Evolutionary conservation across 31 red algal genomes (phyloP).

Genomic region (Odonthalia washingtoniensis): DNA sequence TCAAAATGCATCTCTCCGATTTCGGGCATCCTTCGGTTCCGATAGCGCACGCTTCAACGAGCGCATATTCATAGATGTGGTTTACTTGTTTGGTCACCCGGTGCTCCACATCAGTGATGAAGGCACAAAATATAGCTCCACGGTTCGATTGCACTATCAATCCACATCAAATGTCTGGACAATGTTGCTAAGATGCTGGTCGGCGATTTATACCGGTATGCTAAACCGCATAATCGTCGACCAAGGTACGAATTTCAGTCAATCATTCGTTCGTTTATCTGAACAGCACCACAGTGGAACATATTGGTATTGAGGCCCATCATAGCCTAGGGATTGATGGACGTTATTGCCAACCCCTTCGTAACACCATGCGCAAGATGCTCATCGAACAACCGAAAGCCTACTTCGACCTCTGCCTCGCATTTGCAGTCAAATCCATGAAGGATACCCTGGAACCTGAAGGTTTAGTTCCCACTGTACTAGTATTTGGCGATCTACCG

Average conservation of each 20-base stretch:
- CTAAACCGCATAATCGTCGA: conserved; percentile 1
- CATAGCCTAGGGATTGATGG: not conserved
- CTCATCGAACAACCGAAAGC: not conserved
- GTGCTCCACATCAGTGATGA: too few species aligned
- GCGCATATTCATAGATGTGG: too few species aligned
- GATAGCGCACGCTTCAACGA: too few species aligned
- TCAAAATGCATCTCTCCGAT: conserved; percentile 17
- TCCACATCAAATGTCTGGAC: not conserved
- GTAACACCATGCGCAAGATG: not conserved
- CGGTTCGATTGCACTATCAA: not conserved
- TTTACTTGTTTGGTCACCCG: too few species aligned
- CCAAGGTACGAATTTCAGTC: not conserved
- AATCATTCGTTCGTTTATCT: not conserved
- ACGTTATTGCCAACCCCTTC: not conserved
- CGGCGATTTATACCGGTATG: not conserved
- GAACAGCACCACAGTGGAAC: not conserved
- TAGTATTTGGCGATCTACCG: conserved; percentile 23
- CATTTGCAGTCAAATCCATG: conserved; percentile 15
- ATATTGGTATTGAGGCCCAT: conserved; percentile 2
- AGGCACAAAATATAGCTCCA: not conserved
- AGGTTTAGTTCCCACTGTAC: conserved; percentile 18
- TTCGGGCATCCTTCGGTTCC: too few species aligned
- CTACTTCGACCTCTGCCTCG: not conserved
- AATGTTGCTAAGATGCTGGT: not conserved
- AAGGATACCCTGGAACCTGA: conserved; percentile 21